Conservation (phyloP, 306 rosid genomes). For the Rosa multiflora region DNA sequence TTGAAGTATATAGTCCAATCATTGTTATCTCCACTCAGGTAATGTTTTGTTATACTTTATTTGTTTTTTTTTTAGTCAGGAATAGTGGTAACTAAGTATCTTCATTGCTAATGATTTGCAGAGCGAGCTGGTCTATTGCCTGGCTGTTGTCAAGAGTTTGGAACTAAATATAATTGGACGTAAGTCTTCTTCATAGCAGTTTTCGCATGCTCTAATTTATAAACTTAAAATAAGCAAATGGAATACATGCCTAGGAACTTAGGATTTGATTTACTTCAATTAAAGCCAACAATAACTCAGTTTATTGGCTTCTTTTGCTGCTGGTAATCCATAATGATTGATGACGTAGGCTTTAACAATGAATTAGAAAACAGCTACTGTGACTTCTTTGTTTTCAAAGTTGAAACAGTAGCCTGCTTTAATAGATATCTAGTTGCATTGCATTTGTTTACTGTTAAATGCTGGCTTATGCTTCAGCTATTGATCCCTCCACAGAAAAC, state of each 20-base stretch:
- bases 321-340: background rate
- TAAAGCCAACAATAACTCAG: background rate
- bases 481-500: slow-evolving; percentile 65
- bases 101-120: slow-evolving; percentile 40
- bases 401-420: background rate
- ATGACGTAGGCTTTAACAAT: background rate
- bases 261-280: background rate
- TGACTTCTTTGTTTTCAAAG: background rate
- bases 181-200: slow-evolving; percentile 49
- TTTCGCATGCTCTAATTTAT: slow-evolving; percentile 14
- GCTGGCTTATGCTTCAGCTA: slow-evolving; percentile 20
- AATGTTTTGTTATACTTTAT: slow-evolving; percentile 13
- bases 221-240: background rate
- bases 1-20: slow-evolving; percentile 69
- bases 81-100: slow-evolving; percentile 11
- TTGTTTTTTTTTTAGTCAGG: slow-evolving; percentile 19
- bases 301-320: background rate
- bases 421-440: slow-evolving; percentile 6
- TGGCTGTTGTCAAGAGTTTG: slow-evolving; percentile 76
- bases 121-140: slow-evolving; percentile 79
- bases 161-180: slow-evolving; percentile 84
- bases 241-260: background rate
- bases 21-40: slow-evolving; percentile 79
- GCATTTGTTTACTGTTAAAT: slow-evolving; percentile 4
- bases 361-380: background rate